Conservation (phyloP, 1,139 yeast genomes). For the Hansenula anomala region DNA sequence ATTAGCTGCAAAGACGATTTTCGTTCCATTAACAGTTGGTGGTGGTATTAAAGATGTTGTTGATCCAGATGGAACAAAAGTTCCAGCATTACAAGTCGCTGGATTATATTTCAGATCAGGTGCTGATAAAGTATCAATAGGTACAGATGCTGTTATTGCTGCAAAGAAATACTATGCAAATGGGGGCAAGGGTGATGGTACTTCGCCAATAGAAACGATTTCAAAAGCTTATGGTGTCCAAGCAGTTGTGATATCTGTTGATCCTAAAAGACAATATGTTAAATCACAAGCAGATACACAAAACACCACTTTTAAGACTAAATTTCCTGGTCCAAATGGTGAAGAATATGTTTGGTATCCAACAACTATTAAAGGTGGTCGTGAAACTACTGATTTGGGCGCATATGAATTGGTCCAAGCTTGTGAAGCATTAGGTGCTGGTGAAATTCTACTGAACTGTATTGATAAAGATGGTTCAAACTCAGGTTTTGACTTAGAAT, state of each 20-base stretch:
- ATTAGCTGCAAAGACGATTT: constrained; percentile 80
- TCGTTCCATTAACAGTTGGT: constrained; percentile 95
- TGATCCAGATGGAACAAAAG: constrained; percentile 72
- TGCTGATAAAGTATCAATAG: constrained; percentile 95
- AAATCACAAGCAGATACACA: constrained; percentile 51
- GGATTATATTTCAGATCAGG: constrained; percentile 89
- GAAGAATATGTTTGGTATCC: constrained; percentile 89
- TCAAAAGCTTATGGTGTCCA: constrained; percentile 90
- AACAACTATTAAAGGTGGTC: constrained; percentile 94
- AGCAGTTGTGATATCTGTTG: constrained; percentile 96
- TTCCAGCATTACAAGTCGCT: constrained; percentile 88
- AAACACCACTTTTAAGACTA: constrained; percentile 58
- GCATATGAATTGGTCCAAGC: constrained; percentile 86
- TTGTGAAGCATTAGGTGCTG: constrained; percentile 93
- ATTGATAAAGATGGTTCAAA: constrained; percentile 96
- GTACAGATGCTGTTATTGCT: constrained; percentile 92
- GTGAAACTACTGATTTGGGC: constrained; percentile 84
- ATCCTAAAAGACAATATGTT: constrained; percentile 84
- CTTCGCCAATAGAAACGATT: constrained; percentile 85
- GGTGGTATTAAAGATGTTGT: constrained; percentile 91
- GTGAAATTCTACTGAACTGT: constrained; percentile 86
- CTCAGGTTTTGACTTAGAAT: constrained; percentile 84
- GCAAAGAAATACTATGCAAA: constrained; percentile 74
- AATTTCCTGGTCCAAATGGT: constrained; percentile 72
- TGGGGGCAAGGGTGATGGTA: constrained; percentile 58